phyloP scores from a whole-genome alignment of 345 rosid genomes.

The Camelina laxa region DNA sequence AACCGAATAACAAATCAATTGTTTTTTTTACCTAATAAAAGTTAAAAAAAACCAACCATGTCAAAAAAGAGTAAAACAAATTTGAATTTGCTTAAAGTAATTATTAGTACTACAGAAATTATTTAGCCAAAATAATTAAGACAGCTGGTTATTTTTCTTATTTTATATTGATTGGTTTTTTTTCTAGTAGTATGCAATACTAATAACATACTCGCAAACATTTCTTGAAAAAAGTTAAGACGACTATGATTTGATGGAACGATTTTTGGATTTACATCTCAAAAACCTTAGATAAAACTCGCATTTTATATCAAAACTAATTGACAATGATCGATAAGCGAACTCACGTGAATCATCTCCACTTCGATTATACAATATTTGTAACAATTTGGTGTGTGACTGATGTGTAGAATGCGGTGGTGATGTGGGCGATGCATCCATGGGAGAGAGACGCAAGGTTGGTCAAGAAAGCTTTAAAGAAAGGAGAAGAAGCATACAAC shows the following conservation, averaged over 20 bases:
- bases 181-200: background rate
- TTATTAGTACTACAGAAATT: background rate
- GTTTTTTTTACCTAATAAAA: background rate
- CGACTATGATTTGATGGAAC: background rate
- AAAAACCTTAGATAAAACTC: background rate
- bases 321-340: background rate
- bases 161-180: background rate
- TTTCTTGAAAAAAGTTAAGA: background rate
- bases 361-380: background rate
- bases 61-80: background rate
- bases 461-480: constrained; percentile 62
- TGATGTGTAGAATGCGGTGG: constrained; percentile 68
- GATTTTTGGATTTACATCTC: background rate
- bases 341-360: background rate
- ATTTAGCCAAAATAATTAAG: background rate
- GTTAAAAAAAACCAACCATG: background rate
- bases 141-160: background rate
- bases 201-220: background rate
- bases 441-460: constrained; percentile 97
- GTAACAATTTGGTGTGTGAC: background rate
- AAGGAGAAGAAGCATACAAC: constrained; percentile 56
- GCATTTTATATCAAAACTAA: background rate
- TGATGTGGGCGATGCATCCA: constrained; percentile 78
- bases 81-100: background rate
- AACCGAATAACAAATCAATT: background rate